These are phyloP conservation scores for Thalassiosira mediterranea DNA, from an alignment of 352 stramenopile genomes.

Conservation along the genomic window DNA sequence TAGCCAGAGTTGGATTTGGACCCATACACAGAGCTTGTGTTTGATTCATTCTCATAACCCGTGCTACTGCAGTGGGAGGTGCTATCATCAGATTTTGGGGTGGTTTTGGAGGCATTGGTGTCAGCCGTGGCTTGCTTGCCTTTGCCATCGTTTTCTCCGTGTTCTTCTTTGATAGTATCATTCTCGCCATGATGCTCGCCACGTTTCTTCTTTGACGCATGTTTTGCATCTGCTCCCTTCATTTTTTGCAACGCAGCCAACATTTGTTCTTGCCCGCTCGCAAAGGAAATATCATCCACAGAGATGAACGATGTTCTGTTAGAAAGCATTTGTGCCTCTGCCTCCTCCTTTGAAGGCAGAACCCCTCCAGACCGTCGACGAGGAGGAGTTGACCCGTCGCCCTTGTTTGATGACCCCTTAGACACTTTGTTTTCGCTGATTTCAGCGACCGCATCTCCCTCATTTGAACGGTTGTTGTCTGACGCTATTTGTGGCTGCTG, in stretches of 20 bases:
- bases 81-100: constrained; percentile 23
- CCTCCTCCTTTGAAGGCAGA: constrained; percentile 2
- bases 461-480: neutral
- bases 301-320: neutral
- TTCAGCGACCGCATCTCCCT: neutral
- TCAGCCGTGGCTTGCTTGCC: neutral
- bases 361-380: neutral
- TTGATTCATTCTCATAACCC: constrained; percentile 54
- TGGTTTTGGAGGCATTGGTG: neutral
- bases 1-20: constrained; percentile 22
- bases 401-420: neutral
- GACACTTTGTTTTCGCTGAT: neutral
- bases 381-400: neutral
- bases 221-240: neutral
- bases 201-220: too few species aligned
- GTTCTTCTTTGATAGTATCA: neutral
- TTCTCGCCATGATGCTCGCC: too few species aligned
- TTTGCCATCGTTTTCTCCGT: too few species aligned
- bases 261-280: constrained; percentile 2
- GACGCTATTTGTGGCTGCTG: neutral
- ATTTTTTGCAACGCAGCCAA: neutral
- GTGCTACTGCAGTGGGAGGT: constrained; percentile 34
- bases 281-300: neutral
- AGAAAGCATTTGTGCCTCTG: constrained; percentile 11
- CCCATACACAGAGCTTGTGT: constrained; percentile 48